Base-by-base conservation (phyloP, 805 yeast species). In the Ogataea ganodermae region DNA sequence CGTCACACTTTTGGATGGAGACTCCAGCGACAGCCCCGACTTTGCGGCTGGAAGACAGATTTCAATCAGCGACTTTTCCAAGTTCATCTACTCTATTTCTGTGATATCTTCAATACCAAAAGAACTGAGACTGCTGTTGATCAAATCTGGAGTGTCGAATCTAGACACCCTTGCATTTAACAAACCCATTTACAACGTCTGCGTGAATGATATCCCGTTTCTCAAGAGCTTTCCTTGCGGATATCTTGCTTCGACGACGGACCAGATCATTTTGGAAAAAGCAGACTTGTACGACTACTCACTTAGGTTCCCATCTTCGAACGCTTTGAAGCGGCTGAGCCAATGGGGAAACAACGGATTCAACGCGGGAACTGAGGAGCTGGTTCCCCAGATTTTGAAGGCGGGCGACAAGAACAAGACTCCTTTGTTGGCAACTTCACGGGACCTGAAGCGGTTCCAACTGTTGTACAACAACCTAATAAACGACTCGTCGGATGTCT, bases 221-320 rank as follows among this genome's bases (percentile, higher is more conserved):
- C 56, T 74, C 37, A 59, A 56, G 24, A 37, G 45, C 8, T 13
- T 61, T 3, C 49, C 59, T 12, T 39, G 58, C 13, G 76, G 79
- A 1, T 83, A 68, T 55, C 68, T 84, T 32, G 90, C 84, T 2
- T 71, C 80, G 6, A 83, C 92, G 1, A 76, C 84, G 18, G 95
- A 86, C 58, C 83, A 79, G 36, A 78, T 86, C 20, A 65, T 86
- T 26, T 67, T 82, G 56, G 79, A 75, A 50, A 84, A 82, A 53
- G 58, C 59, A 13, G 67, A 70, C 9, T 53, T 81, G 3, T 84
- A 76, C 58, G 89, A 84, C 57, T 57, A 68, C 32, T 59, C 72
- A 1, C 59, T 76, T 9, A 60, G 58, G 42, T 43, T 67, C 22
- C 61, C 65, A 2, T 41, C 48, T 1, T 14, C 42, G 31, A 42